phyloP scores from a whole-genome alignment of 257 asterid species.

The Capsicum baccatum region DNA sequence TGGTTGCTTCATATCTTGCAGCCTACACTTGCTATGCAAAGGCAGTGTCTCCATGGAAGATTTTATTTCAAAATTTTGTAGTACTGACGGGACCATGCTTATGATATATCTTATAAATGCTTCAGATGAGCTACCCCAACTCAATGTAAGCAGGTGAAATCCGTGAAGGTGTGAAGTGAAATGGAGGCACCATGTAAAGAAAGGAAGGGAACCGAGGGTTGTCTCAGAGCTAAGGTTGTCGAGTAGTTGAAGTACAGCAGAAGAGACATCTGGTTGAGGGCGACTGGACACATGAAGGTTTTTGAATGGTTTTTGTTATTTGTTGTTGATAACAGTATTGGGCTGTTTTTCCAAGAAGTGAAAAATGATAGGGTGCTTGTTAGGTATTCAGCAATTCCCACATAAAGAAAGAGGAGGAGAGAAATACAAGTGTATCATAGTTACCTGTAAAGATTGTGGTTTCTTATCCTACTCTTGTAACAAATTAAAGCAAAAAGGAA shows the following conservation, averaged over 20 bases:
- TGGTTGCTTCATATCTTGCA: neutral
- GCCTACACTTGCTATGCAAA: conserved; percentile 9
- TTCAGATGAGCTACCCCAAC: conserved; percentile 26
- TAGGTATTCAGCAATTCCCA: conserved; percentile 7
- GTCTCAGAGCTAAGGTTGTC: conserved; percentile 19
- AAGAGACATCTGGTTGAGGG: neutral
- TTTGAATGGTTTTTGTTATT: conserved; percentile 21
- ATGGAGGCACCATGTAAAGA: neutral
- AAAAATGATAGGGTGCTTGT: neutral
- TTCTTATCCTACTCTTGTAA: conserved; percentile 25
- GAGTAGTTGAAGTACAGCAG: neutral
- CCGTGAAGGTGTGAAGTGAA: neutral
- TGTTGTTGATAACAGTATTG: conserved; percentile 13
- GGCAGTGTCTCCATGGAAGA: neutral
- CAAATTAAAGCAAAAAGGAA: conserved; percentile 25
- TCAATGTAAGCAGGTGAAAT: conserved; percentile 13
- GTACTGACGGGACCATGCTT: neutral
- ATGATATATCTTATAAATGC: neutral
- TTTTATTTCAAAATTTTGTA: conserved; percentile 9
- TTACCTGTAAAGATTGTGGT: conserved; percentile 31
- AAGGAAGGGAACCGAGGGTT: conserved; percentile 19
- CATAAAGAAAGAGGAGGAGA: conserved; percentile 26
- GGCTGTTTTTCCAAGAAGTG: conserved; percentile 27
- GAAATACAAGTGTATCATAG: conserved; percentile 31
- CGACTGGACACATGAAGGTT: neutral